Evolutionary conservation across 1,284 basidiomycete genomes (phyloP).

Genomic region (Melampsora americana): DNA sequence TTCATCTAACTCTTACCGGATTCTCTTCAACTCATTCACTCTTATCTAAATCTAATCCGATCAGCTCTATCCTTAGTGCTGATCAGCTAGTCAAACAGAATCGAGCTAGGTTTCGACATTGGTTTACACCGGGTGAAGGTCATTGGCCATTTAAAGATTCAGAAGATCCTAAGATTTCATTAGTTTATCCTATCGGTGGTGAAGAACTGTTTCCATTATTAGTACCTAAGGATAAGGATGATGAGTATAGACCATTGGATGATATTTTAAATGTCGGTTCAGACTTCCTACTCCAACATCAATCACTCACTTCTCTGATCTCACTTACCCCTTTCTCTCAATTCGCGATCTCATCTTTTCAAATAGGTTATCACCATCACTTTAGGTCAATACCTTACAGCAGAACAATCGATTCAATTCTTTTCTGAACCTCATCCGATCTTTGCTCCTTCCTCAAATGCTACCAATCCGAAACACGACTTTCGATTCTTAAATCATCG

Average conservation of each 20-base stretch:
- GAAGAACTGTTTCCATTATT: constrained; percentile 20
- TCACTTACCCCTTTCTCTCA: no score
- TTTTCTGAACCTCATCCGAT: constrained; percentile 48
- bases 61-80: neutral
- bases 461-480: constrained; percentile 47
- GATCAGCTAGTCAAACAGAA: constrained; percentile 9
- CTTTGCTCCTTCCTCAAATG: constrained; percentile 46
- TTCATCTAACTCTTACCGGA: neutral
- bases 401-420: constrained; percentile 45
- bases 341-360: no score
- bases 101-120: neutral
- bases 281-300: no score
- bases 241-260: constrained; percentile 57
- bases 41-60: neutral
- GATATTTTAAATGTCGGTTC: constrained; percentile 54
- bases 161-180: constrained; percentile 9
- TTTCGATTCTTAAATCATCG: constrained; percentile 43
- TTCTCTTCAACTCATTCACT: constrained; percentile 7
- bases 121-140: constrained; percentile 18
- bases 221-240: constrained; percentile 45
- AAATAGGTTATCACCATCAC: constrained; percentile 53
- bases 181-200: constrained; percentile 23
- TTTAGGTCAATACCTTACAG: constrained; percentile 47
- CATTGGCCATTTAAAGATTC: neutral
- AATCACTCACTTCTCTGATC: no score